Evolutionary conservation across 169 alveolate genomes (phyloP).

Genomic region (Blepharisma undulans): DNA sequence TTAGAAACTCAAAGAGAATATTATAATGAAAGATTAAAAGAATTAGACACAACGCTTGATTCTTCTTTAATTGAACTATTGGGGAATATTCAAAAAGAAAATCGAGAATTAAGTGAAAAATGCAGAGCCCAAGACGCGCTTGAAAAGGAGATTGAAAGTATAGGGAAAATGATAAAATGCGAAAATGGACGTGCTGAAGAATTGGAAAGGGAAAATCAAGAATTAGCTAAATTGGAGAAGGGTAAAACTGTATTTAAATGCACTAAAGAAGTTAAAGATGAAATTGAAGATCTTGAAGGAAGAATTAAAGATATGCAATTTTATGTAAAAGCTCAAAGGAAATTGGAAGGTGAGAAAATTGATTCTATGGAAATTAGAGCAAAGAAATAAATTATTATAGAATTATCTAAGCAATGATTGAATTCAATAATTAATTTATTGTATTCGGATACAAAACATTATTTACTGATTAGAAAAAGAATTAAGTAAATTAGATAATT

Average conservation of each 20-base stretch:
- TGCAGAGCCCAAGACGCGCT: neutral
- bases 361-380: neutral
- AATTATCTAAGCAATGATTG: neutral
- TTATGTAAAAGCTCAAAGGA: constrained; percentile 1
- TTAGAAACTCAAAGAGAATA: constrained; percentile 48
- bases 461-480: neutral
- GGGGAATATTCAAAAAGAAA: neutral
- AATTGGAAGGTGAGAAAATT: constrained; percentile 12
- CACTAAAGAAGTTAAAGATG: constrained; percentile 31
- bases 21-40: constrained; percentile 46
- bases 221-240: neutral
- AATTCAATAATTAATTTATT: neutral
- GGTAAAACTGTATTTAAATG: constrained; percentile 2
- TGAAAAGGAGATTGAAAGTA: neutral
- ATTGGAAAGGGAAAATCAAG: constrained; percentile 23
- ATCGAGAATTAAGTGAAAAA: neutral
- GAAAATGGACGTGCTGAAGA: constrained; percentile 21
- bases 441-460: neutral
- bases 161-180: neutral
- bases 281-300: constrained; percentile 28
- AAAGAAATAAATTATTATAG: neutral
- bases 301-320: constrained; percentile 2
- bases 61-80: neutral
- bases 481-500: neutral
- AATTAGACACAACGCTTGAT: neutral